Base-by-base conservation (phyloP, 2,329 filamentous ascomycete species). In the Fusarium ramigenum region DNA sequence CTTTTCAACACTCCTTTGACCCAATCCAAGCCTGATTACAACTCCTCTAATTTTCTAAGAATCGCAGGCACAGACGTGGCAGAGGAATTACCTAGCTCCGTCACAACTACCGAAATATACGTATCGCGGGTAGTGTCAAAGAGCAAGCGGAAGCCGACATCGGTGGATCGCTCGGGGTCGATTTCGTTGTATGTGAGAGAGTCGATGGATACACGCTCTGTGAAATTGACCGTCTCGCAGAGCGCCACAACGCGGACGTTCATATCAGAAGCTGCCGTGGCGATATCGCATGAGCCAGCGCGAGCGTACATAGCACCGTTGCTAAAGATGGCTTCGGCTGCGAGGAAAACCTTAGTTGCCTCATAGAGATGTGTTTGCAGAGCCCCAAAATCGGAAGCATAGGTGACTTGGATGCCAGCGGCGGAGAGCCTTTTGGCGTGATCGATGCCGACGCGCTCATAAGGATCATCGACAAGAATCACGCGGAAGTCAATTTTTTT, bases 201-300 rank as follows among this genome's bases (percentile, higher is more conserved):
- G 83, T 98, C 96, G 19, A 97, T 90, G 11, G 94, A 93, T 16
- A 98, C 94, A 65, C 94, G 92, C 91, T 84, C 89, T 36, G 78
- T 96, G 81, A 98, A 98, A 83, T 98, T 99, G 84, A 98, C 92
- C 8, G 93, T 96, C 84, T 98, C 96, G 82, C 94, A 97, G 66
- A 97, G 93, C 7, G 97, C 94, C 39, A 97, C 91, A 66, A 98
- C 94, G 2, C 93, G 93, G 42, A 95, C 89, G 65, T 92, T 91
- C 25, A 91, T 87, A 63, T 93, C 90, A 58, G 92, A 90, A 10
- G 95, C 96, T 46, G 93, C 91, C 85, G 96, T 93, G 23, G 96
- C 95, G 15, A 98, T 89, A 66, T 96, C 90, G 30, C 93, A 94
- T 7, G 95, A 97, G 69, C 96, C 96, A 15, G 94, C 91, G 25